These are phyloP conservation scores for Melampsora larici-populina DNA, from an alignment of 1,284 basidiomycete genomes.

Conservation along the genomic window DNA sequence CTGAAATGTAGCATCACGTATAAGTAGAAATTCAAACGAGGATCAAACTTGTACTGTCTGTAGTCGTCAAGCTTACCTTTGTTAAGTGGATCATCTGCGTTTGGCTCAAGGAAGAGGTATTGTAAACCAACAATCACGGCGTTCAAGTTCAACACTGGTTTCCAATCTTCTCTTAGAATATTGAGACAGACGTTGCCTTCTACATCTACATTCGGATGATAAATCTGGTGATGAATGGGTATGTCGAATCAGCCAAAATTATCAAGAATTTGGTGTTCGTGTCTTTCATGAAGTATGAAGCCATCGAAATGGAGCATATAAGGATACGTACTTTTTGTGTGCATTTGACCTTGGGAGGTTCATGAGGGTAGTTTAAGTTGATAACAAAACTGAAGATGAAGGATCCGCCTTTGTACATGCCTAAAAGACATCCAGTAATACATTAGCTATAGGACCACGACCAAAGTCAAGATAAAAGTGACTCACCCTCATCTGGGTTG, in stretches of 20 bases:
- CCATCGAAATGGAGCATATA: not conserved
- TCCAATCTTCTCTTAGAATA: conserved; percentile 99
- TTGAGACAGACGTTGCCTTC: conserved; percentile 93
- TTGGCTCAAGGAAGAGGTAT: conserved; percentile 97
- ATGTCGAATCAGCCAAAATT: not conserved
- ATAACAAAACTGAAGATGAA: conserved; percentile 93
- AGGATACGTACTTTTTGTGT: conserved; percentile 71
- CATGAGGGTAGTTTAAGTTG: conserved; percentile 97
- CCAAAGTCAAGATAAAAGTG: not conserved
- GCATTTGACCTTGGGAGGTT: conserved; percentile 98
- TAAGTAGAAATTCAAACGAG: conserved; percentile 5
- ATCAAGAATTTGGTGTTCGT: not conserved
- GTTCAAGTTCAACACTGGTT: conserved; percentile 94
- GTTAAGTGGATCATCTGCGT: conserved; percentile 96
- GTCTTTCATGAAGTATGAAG: conserved; percentile 8
- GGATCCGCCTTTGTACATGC: conserved; percentile 93
- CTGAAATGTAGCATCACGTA: conserved; percentile 57
- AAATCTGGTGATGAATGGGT: conserved; percentile 65
- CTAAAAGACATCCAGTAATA: conserved; percentile 56
- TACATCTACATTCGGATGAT: conserved; percentile 97
- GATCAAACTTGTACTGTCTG: not conserved
- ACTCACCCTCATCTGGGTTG: conserved; percentile 86
- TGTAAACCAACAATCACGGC: conserved; percentile 96
- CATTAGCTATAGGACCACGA: conserved; percentile 1
- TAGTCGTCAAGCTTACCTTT: conserved; percentile 67